Base-by-base conservation (phyloP, 768 basidiomycete genomes). In the Glaciozyma antarctica region DNA sequence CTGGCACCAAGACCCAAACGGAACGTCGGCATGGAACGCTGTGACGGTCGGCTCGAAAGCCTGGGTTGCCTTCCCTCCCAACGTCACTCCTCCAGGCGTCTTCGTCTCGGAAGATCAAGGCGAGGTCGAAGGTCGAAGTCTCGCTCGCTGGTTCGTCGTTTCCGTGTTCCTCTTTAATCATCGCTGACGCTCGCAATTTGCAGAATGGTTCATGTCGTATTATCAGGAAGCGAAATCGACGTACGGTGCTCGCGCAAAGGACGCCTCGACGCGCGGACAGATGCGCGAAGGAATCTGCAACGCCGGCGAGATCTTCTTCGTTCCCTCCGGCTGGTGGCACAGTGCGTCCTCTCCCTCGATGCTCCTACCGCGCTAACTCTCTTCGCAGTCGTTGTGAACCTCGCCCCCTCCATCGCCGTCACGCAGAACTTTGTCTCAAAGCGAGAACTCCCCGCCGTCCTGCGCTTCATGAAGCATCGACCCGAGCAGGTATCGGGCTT, bases 251-350 rank as follows among this genome's bases (percentile, higher is more conserved):
- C n/a, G 43, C 4, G 74, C 67, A 6, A 71, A 68, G 30, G 67
- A 74, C 22, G 58, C 69, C 0, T 51, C 65, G 41, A 60, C 19
- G 22, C 52, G 72, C 5, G 72, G 72, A 7, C 69, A 65, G 64
- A 74, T 75, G 74, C 51, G 69, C 5, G 64, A 71, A 30, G 75
- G 74, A 21, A 66, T 75, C n/a, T 74, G 74, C 58, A 45, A 66
- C 15, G 67, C 53, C 0, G 74, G 73, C 34, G 75, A 75, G 61
- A 62, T 71, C 48, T 63, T 75, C 44, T 73, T 73, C 54, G 71
- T 75, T 44, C 75, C 75, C 15, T 66, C 62, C 19, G 73, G 72
- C n/a, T 75, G 71, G 69, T 75, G 75, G 75, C 75, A 75, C 59
- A 64, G 73, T 58, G 17, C 22, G 68, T 61, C 22, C 38, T 21